A percentile compares a stretch with the other conserved stretches of the same genome.
Evolutionary conservation across 176 grass and related monocot genomes (phyloP).

Genomic region (Calamus simplicifolius): DNA sequence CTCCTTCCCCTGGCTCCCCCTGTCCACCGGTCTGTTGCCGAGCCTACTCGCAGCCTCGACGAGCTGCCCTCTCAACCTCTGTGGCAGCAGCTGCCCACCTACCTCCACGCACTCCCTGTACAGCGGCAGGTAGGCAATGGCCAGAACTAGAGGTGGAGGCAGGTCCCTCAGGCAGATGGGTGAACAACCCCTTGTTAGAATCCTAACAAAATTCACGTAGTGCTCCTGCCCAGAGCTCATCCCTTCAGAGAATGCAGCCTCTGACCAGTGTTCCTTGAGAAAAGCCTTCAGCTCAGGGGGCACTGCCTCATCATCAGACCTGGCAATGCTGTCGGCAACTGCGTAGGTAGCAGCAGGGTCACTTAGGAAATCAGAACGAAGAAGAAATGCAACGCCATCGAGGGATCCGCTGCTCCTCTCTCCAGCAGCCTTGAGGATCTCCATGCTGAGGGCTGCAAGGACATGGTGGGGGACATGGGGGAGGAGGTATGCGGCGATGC

Average conservation of each 20-base stretch:
- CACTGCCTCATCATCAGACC: constrained; percentile 17
- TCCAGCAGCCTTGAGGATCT: constrained; percentile 92
- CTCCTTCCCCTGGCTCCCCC: constrained; percentile 43
- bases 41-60: constrained; percentile 75
- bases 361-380: constrained; percentile 53
- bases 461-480: constrained; percentile 74
- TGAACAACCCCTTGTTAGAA: constrained; percentile 44
- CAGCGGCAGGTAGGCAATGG: constrained; percentile 79
- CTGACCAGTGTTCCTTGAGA: constrained; percentile 68
- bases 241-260: constrained; percentile 37
- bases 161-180: constrained; percentile 50
- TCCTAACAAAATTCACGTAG: constrained; percentile 56
- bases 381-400: constrained; percentile 69
- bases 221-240: constrained; percentile 35
- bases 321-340: constrained; percentile 46
- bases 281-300: constrained; percentile 43
- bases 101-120: constrained; percentile 63
- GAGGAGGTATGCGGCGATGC: constrained; percentile 61
- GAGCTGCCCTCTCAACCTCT: constrained; percentile 89
- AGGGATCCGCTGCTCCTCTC: constrained; percentile 43
- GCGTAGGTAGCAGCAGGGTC: constrained; percentile 55
- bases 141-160: constrained; percentile 56
- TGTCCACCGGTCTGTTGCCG: constrained; percentile 34
- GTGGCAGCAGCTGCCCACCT: constrained; percentile 56
- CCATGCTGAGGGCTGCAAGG: constrained; percentile 68